phyloP scores from a whole-genome alignment of 495 filamentous ascomycete species.

The Penicillium dipodomyicola region DNA sequence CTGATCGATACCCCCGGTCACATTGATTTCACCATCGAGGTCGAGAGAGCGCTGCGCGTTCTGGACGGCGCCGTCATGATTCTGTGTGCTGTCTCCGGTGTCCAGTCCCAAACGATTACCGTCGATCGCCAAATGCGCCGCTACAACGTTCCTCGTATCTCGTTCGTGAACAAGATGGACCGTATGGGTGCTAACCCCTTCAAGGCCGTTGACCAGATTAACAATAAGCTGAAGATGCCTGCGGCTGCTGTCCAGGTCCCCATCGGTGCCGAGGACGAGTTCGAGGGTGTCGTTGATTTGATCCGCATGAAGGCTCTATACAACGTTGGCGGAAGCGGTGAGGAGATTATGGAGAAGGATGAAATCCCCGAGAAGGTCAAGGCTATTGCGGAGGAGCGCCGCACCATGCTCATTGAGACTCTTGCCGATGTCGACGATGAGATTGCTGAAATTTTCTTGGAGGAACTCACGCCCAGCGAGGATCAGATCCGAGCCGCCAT shows the following conservation, averaged over 20 bases:
- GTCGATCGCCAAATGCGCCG: conserved; percentile 98
- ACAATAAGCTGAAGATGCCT: conserved; percentile 84
- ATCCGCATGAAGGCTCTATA: conserved; percentile 91
- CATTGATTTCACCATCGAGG: conserved; percentile 99
- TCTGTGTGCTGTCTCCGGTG: conserved; percentile 93
- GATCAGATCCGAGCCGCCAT: conserved; percentile 88
- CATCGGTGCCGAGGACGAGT: conserved; percentile 88
- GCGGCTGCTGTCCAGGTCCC: conserved; percentile 95
- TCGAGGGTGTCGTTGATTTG: conserved; percentile 91
- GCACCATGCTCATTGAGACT: conserved; percentile 85
- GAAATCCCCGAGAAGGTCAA: conserved; percentile 77
- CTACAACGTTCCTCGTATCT: conserved; percentile 93
- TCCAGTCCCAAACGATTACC: conserved; percentile 97
- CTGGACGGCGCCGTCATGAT: conserved; percentile 99
- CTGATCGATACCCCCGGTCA: conserved; percentile 98
- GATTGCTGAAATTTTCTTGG: conserved; percentile 94
- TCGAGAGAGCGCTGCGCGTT: conserved; percentile 93
- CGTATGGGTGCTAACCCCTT: conserved; percentile 98
- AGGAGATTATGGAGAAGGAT: conserved; percentile 66
- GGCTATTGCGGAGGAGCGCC: conserved; percentile 71
- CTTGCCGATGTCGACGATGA: conserved; percentile 97
- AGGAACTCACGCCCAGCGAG: conserved; percentile 71
- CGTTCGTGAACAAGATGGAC: conserved; percentile 99
- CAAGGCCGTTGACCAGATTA: conserved; percentile 97
- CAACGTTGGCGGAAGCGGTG: conserved; percentile 79